A percentile compares a stretch with the other conserved stretches of the same genome.
phyloP scores from a whole-genome alignment of 768 basidiomycete genomes.

The Wakefieldia striispora region DNA sequence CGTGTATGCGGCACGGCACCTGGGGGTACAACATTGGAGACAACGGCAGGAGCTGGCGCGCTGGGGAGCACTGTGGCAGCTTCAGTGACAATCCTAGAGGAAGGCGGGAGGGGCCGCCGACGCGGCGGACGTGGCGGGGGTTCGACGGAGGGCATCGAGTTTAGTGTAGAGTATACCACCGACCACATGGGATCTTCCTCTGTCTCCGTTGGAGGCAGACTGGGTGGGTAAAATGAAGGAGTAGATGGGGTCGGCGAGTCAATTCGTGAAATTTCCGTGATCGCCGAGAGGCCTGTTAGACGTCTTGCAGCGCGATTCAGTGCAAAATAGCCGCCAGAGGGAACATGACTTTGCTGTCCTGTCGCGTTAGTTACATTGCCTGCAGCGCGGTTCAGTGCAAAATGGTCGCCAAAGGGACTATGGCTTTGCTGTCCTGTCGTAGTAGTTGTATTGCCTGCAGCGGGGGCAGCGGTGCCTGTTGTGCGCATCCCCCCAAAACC shows the following conservation, averaged over 20 bases:
- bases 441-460: neutral
- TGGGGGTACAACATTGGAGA: constrained; percentile 1
- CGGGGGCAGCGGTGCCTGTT: neutral
- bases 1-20: constrained; percentile 29
- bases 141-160: neutral
- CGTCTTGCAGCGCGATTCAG: constrained; percentile 9
- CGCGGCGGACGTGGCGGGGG: constrained; percentile 16
- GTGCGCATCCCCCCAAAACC: neutral
- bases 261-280: constrained; percentile 20
- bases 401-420: neutral
- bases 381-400: constrained; percentile 10
- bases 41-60: neutral
- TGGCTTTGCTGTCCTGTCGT: neutral
- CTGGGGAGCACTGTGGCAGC: neutral
- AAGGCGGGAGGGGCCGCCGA: constrained; percentile 3
- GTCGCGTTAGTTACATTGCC: neutral
- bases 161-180: neutral
- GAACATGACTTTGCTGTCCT: neutral
- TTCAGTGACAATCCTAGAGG: neutral
- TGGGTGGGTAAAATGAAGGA: constrained; percentile 51
- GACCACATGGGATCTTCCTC: constrained; percentile 17
- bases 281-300: constrained; percentile 15
- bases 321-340: constrained; percentile 2
- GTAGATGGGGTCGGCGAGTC: constrained; percentile 36
- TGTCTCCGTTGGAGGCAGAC: constrained; percentile 35